Percentiles rank a stretch among this genome's conserved stretches.
Conservation (phyloP, 1,284 basidiomycete species). For the Cryptococcus neoformans region DNA sequence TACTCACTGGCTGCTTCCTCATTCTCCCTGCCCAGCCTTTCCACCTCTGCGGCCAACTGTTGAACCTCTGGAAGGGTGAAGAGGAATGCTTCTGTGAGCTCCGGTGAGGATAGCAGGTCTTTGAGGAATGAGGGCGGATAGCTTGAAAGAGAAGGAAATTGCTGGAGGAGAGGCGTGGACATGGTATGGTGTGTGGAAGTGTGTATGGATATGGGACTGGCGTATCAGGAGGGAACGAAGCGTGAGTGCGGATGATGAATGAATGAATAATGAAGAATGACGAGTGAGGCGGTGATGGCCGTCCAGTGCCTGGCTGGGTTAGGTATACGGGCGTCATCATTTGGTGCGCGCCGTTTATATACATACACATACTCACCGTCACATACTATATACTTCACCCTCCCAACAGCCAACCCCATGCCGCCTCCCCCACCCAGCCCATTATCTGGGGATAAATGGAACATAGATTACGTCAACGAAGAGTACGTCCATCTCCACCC, state of each 20-base stretch:
- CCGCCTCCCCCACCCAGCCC: too few species aligned
- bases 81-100: slow-evolving; percentile 82
- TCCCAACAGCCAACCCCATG: too few species aligned
- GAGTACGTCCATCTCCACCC: slow-evolving; percentile 51
- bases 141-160: slow-evolving; percentile 42
- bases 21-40: slow-evolving; percentile 74
- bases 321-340: too few species aligned
- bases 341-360: too few species aligned
- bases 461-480: slow-evolving; percentile 66
- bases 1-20: slow-evolving; percentile 74
- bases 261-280: too few species aligned
- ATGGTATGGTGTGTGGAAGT: slow-evolving; percentile 14
- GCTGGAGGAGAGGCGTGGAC: slow-evolving; percentile 45
- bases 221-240: neutral
- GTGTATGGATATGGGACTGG: neutral
- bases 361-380: too few species aligned
- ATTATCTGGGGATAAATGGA: slow-evolving; percentile 23
- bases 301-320: too few species aligned
- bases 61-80: slow-evolving; percentile 72
- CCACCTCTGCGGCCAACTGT: slow-evolving; percentile 67
- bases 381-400: too few species aligned
- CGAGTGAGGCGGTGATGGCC: too few species aligned
- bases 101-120: slow-evolving; percentile 72
- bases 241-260: neutral
- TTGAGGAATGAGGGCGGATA: slow-evolving; percentile 58